Conservation (phyloP, 805 yeast species). For the Torulaspora indica region DNA sequence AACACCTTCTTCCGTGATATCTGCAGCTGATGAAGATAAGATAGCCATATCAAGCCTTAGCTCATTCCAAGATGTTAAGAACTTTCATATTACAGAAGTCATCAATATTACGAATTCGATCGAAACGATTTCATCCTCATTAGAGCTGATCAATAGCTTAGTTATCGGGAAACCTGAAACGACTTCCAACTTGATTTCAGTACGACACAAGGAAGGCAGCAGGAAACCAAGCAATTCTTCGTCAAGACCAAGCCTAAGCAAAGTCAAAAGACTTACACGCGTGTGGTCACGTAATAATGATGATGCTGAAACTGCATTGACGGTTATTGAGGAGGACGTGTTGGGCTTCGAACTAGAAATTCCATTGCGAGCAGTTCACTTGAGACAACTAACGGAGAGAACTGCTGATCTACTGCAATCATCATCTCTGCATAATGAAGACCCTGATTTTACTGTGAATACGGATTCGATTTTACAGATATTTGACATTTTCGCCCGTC, state of each 20-base stretch:
- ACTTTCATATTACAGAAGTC: slow-evolving; percentile 19
- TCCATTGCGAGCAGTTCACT: slow-evolving; percentile 36
- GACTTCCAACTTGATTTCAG: neutral
- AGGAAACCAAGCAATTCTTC: slow-evolving; percentile 21
- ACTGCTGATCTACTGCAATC: slow-evolving; percentile 68
- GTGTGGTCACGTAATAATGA: slow-evolving; percentile 20
- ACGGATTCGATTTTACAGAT: slow-evolving; percentile 34
- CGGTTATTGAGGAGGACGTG: slow-evolving; percentile 21
- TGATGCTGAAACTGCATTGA: slow-evolving; percentile 22
- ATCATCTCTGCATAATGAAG: slow-evolving; percentile 39
- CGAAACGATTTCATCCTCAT: slow-evolving; percentile 31
- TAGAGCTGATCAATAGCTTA: slow-evolving; percentile 30
- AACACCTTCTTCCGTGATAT: slow-evolving; percentile 12
- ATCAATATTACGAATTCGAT: slow-evolving; percentile 28
- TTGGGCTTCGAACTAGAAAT: slow-evolving; percentile 25
- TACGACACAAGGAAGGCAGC: slow-evolving; percentile 11
- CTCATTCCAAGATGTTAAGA: slow-evolving; percentile 21
- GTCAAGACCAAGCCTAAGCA: slow-evolving; percentile 15
- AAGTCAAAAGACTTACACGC: slow-evolving; percentile 19
- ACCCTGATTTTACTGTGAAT: slow-evolving; percentile 27
- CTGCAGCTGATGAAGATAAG: neutral
- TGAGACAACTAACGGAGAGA: slow-evolving; percentile 59
- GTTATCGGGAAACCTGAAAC: slow-evolving; percentile 14
- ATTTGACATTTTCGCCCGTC: slow-evolving; percentile 36
- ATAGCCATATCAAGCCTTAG: slow-evolving; percentile 4